These are phyloP conservation scores for Saccharomycopsis oosterbeekiorum DNA, from an alignment of 805 yeast species.

Conservation along the genomic window DNA sequence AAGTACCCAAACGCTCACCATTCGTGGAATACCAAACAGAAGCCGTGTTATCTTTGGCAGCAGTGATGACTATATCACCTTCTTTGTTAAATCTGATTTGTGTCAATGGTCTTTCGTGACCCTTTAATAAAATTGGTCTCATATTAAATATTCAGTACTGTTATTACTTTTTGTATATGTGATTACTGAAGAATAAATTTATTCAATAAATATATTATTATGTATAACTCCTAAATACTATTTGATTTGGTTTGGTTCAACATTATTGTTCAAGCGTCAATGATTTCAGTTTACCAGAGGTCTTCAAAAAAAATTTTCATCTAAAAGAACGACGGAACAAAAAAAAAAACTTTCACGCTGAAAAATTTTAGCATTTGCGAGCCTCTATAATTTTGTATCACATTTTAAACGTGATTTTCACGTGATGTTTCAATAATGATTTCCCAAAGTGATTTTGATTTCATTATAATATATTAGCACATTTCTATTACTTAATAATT, in stretches of 20 bases:
- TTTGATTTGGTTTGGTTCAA: not conserved
- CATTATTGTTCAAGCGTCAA: not conserved
- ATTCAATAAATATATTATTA: too few species aligned
- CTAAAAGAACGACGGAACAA: not conserved
- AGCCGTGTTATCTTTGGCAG: conserved; percentile 83
- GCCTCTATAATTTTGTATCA: not conserved
- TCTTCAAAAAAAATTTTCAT: not conserved
- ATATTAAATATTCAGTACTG: not conserved
- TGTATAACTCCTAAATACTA: too few species aligned
- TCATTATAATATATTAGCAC: too few species aligned
- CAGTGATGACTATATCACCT: conserved; percentile 88
- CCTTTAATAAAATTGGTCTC: conserved; percentile 25
- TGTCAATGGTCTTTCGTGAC: conserved; percentile 96
- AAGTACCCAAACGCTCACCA: conserved; percentile 95
- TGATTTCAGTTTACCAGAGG: too few species aligned
- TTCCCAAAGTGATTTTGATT: not conserved
- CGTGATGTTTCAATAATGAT: not conserved
- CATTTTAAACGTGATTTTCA: not conserved
- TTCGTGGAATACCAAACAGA: conserved; percentile 90
- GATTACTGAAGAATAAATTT: too few species aligned
- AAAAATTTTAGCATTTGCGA: not conserved
- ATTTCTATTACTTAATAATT: too few species aligned
- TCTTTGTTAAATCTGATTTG: conserved; percentile 93
- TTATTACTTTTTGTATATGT: too few species aligned
- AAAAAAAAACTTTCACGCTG: not conserved